phyloP scores from a whole-genome alignment of 2,329 filamentous ascomycete species.

The Acrodontium crateriforme region DNA sequence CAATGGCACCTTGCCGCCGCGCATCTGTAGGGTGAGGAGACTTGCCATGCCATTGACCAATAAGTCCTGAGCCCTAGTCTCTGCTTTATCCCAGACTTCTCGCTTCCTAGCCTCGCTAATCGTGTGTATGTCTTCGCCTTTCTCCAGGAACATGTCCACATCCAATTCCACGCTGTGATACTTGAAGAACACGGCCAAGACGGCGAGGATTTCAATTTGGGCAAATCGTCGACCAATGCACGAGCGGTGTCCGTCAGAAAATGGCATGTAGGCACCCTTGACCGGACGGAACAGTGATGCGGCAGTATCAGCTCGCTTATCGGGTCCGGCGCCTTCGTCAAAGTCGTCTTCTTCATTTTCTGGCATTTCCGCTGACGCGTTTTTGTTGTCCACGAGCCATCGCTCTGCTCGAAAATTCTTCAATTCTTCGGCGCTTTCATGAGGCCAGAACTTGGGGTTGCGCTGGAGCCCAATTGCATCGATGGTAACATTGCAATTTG shows the following conservation, averaged over 20 bases:
- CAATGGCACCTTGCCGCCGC: constrained; percentile 49
- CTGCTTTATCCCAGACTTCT: constrained; percentile 48
- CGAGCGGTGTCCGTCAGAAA: constrained; percentile 41
- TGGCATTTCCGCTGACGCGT: constrained; percentile 23
- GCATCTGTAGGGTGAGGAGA: constrained; percentile 61
- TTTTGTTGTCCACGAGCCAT: constrained; percentile 44
- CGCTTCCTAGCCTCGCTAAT: constrained; percentile 37
- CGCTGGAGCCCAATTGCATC: constrained; percentile 44
- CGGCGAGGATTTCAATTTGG: constrained; percentile 42
- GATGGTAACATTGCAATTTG: constrained; percentile 42
- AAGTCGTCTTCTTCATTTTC: constrained; percentile 25
- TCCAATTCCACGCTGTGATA: constrained; percentile 57
- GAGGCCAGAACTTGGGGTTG: constrained; percentile 62
- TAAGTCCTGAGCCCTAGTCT: constrained; percentile 38
- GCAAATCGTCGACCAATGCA: constrained; percentile 44
- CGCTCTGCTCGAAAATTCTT: constrained; percentile 58
- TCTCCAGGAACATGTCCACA: constrained; percentile 35
- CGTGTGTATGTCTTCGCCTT: constrained; percentile 26
- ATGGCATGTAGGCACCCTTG: constrained; percentile 41
- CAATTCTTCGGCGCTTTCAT: constrained; percentile 39
- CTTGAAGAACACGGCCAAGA: constrained; percentile 38
- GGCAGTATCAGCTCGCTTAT: constrained; percentile 44
- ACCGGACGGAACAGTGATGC: constrained; percentile 45
- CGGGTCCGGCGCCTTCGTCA: constrained; percentile 45
- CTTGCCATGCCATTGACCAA: constrained; percentile 42